Evolutionary conservation across 495 filamentous ascomycete genomes (phyloP).

Genomic region (Friedmanniomyces endolithicus): DNA sequence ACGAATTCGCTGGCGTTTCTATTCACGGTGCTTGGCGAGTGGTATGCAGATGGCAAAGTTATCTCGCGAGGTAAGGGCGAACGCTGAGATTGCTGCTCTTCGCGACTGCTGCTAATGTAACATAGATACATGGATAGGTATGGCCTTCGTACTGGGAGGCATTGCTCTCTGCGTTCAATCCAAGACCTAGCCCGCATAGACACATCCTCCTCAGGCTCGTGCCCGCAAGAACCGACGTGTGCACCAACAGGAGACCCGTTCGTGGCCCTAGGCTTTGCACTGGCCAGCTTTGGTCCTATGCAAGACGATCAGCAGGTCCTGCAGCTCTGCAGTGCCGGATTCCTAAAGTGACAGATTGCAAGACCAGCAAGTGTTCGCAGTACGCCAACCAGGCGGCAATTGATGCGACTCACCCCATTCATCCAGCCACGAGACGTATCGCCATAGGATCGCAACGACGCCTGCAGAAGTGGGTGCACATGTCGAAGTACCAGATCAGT

Average conservation of each 20-base stretch:
- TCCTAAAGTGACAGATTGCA: constrained; percentile 21
- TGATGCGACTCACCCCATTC: constrained; percentile 37
- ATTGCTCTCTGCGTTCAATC: constrained; percentile 75
- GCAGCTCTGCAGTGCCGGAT: constrained; percentile 41
- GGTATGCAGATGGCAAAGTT: constrained; percentile 84
- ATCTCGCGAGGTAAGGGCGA: constrained; percentile 53
- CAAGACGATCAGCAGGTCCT: constrained; percentile 20
- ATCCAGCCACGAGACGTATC: too few species aligned
- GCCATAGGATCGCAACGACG: constrained; percentile 52
- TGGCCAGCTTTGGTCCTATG: background rate
- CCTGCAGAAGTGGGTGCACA: constrained; percentile 49
- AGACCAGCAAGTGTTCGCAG: too few species aligned
- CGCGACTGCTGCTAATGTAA: background rate
- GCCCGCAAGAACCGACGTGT: too few species aligned
- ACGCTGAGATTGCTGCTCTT: constrained; percentile 1
- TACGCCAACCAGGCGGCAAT: too few species aligned
- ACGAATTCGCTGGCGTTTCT: constrained; percentile 88
- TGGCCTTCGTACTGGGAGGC: constrained; percentile 66
- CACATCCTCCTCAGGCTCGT: too few species aligned
- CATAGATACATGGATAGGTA: constrained; percentile 77
- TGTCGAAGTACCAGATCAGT: constrained; percentile 49
- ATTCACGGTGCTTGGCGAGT: constrained; percentile 90
- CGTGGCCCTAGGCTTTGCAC: background rate
- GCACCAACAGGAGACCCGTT: too few species aligned
- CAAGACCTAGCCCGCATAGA: constrained; percentile 18